A percentile compares a stretch with the other conserved stretches of the same genome.
phyloP scores from a whole-genome alignment of 352 stramenopile genomes.

The Phytopythium oedochilum region DNA sequence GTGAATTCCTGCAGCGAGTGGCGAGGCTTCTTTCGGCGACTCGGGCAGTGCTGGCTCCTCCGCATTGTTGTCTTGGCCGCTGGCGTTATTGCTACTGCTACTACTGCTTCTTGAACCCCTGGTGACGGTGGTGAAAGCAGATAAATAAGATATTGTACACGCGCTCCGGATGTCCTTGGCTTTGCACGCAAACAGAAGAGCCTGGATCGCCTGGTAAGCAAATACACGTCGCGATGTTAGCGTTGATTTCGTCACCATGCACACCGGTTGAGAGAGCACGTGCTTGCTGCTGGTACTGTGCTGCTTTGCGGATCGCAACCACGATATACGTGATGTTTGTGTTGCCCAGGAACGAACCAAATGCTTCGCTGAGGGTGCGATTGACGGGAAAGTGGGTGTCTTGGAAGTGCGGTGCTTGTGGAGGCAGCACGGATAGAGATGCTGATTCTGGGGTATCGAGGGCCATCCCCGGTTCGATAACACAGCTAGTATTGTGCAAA shows the following conservation, averaged over 20 bases:
- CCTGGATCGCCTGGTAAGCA: conserved; percentile 56
- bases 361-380: conserved; percentile 26
- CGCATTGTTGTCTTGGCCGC: not conserved
- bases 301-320: conserved; percentile 51
- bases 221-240: not conserved
- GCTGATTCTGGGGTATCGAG: conserved; percentile 1
- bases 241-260: not conserved
- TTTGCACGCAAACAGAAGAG: conserved; percentile 74
- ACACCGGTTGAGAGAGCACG: not conserved
- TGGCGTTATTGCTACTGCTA: not conserved
- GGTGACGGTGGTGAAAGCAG: conserved; percentile 16
- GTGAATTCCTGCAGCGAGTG: not conserved
- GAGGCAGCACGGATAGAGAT: not conserved
- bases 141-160: conserved; percentile 25
- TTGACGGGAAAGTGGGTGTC: conserved; percentile 62
- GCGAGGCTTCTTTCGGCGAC: not conserved
- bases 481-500: conserved; percentile 9
- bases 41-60: not conserved
- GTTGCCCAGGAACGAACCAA: conserved; percentile 45
- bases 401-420: conserved; percentile 23
- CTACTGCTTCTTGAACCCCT: conserved; percentile 1
- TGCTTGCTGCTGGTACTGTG: conserved; percentile 65
- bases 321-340: conserved; percentile 44
- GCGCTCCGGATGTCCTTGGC: conserved; percentile 63
- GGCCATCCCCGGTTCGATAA: conserved; percentile 31